These are phyloP conservation scores for Polyporus tsugae DNA, from an alignment of 1,284 basidiomycete species.

Conservation along the genomic window DNA sequence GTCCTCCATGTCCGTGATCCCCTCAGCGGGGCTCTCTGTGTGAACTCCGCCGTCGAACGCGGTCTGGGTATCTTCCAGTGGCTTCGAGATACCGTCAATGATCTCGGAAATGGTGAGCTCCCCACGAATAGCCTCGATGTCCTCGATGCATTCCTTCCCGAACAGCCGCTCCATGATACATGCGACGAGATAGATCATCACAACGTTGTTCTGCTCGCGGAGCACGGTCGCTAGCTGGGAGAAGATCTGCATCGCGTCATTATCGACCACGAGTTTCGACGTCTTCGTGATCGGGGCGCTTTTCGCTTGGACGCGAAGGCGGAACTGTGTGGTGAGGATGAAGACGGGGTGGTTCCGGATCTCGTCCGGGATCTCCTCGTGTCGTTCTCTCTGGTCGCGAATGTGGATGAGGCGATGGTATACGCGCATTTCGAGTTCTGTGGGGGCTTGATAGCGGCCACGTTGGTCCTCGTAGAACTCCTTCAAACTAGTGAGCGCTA, in stretches of 20 bases:
- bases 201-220: conserved; percentile 61
- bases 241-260: conserved; percentile 73
- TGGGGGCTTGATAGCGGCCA: conserved; percentile 70
- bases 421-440: conserved; percentile 95
- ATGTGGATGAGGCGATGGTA: conserved; percentile 95
- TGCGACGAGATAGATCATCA: conserved; percentile 80
- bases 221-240: conserved; percentile 64
- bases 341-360: conserved; percentile 82
- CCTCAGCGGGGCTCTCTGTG: conserved; percentile 22
- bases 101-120: conserved; percentile 71
- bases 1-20: conserved; percentile 29
- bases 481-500: conserved; percentile 90
- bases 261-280: conserved; percentile 65
- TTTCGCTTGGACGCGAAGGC: conserved; percentile 81
- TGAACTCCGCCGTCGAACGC: conserved; percentile 4
- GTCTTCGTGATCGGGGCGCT: conserved; percentile 81
- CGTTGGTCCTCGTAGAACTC: conserved; percentile 93
- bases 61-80: conserved; percentile 13
- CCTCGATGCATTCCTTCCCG: conserved; percentile 75
- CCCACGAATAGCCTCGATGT: conserved; percentile 79
- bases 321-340: conserved; percentile 83
- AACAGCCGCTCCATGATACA: conserved; percentile 78
- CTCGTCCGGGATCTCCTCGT: conserved; percentile 80
- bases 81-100: conserved; percentile 74
- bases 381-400: conserved; percentile 82